Evolutionary conservation across 805 yeast species (phyloP).

Genomic region (Saturnispora diversa): DNA sequence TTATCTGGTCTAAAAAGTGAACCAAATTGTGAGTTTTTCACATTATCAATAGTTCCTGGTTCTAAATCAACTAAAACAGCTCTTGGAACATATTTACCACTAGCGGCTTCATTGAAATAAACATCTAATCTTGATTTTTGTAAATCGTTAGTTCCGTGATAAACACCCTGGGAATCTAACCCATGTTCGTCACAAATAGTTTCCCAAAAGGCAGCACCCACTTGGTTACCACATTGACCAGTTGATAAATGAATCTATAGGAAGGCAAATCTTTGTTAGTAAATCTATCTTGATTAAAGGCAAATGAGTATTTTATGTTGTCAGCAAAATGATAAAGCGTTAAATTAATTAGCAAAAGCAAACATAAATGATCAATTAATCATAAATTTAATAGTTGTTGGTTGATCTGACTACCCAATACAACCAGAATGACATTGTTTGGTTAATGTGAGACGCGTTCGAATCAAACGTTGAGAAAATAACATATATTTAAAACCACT

Average conservation of each 20-base stretch:
- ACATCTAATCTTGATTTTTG: conserved; percentile 57
- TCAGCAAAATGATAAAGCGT: background rate
- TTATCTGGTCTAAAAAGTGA: conserved; percentile 88
- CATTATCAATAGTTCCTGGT: conserved; percentile 88
- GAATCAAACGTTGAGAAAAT: background rate
- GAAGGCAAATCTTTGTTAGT: conserved; percentile 4
- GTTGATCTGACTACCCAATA: too few relatives aligned
- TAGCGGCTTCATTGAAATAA: conserved; percentile 79
- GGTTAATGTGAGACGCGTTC: too few relatives aligned
- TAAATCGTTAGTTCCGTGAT: conserved; percentile 49
- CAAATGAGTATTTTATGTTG: background rate
- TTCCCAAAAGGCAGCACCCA: conserved; percentile 93
- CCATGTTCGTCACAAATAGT: conserved; percentile 87
- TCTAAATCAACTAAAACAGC: conserved; percentile 89
- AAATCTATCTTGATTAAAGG: background rate
- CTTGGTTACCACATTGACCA: conserved; percentile 99
- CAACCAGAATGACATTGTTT: too few relatives aligned
- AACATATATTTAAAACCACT: background rate
- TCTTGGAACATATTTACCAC: conserved; percentile 88
- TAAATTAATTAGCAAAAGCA: too few relatives aligned
- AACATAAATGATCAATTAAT: too few relatives aligned
- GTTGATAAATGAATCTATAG: conserved; percentile 87
- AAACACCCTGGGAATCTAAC: conserved; percentile 64
- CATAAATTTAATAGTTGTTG: too few relatives aligned
- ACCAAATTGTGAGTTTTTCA: conserved; percentile 73